A percentile compares a stretch with the other conserved stretches of the same genome.
These are phyloP conservation scores for Echites panduratus DNA, from an alignment of 257 asterid species.

Conservation along the genomic window DNA sequence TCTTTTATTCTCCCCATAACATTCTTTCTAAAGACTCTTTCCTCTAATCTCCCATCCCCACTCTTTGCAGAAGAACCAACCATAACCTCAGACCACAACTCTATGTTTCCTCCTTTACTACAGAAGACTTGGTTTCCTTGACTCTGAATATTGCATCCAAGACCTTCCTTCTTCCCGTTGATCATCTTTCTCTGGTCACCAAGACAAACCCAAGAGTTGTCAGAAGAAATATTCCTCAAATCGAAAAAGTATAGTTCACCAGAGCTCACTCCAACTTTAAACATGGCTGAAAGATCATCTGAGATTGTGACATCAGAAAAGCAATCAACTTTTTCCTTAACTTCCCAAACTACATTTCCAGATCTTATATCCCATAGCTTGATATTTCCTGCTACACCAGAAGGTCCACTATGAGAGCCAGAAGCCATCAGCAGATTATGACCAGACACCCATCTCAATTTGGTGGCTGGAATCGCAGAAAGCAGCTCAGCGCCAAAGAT, in stretches of 20 bases:
- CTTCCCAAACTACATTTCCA: slow-evolving; percentile 60
- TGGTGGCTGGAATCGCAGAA: slow-evolving; percentile 90
- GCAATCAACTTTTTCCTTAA: slow-evolving; percentile 74
- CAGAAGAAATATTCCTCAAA: slow-evolving; percentile 52
- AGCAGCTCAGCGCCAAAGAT: slow-evolving; percentile 84
- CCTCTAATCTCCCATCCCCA: slow-evolving; percentile 14
- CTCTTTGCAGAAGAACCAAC: slow-evolving; percentile 28
- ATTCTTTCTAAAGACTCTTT: slow-evolving; percentile 68
- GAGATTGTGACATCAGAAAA: slow-evolving; percentile 74
- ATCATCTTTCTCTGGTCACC: slow-evolving; percentile 53
- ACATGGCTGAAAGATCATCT: slow-evolving; percentile 37
- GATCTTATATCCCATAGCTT: slow-evolving; percentile 84
- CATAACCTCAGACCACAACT: slow-evolving; percentile 78
- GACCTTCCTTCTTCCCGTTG: slow-evolving; percentile 81
- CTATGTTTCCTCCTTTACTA: slow-evolving; percentile 63
- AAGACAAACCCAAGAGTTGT: slow-evolving; percentile 59
- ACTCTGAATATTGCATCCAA: slow-evolving; percentile 58
- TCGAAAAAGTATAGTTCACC: slow-evolving; percentile 73
- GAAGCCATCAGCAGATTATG: slow-evolving; percentile 89
- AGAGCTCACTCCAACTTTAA: slow-evolving; percentile 78
- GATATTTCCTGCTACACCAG: slow-evolving; percentile 74
- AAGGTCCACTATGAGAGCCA: slow-evolving; percentile 88
- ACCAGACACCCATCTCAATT: slow-evolving; percentile 59
- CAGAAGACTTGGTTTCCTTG: slow-evolving; percentile 87
- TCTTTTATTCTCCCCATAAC: slow-evolving; percentile 69